Conservation (phyloP, 2,329 filamentous ascomycete genomes). For the Beauveria pseudobassiana region DNA sequence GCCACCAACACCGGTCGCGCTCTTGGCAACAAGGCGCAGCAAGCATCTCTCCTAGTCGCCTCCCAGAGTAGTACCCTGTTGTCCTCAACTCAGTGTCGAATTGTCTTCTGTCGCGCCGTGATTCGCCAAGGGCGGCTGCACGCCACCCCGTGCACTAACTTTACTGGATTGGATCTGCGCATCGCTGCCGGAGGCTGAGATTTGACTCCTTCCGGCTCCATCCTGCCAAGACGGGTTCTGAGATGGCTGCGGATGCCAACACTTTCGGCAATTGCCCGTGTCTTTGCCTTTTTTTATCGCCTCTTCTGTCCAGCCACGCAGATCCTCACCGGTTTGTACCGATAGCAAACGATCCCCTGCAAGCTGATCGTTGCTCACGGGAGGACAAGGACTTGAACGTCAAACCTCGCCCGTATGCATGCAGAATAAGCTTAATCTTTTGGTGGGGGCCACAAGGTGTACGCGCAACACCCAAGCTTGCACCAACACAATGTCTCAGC, state of each 20-base stretch:
- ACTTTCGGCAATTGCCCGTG: background rate
- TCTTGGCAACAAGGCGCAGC: conserved; percentile 9
- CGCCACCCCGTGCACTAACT: background rate
- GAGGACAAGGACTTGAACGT: background rate
- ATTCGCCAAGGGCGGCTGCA: background rate
- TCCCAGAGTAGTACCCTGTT: background rate
- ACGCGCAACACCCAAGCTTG: background rate
- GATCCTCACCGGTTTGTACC: background rate
- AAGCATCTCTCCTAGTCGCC: background rate
- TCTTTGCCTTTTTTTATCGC: background rate
- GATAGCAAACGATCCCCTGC: background rate
- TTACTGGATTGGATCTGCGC: conserved; percentile 2
- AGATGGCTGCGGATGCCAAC: background rate
- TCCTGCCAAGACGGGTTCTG: background rate
- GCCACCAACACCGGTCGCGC: background rate
- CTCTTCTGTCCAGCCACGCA: background rate
- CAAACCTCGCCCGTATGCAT: background rate
- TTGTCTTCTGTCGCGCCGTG: background rate
- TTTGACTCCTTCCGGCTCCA: background rate
- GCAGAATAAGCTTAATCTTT: background rate
- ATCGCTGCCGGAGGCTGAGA: conserved; percentile 3
- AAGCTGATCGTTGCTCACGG: background rate
- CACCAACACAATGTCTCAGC: conserved; percentile 7
- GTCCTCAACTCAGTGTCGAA: background rate
- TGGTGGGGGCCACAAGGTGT: background rate